A percentile compares a stretch with the other conserved stretches of the same genome.
Conservation (phyloP, 2,329 filamentous ascomycete genomes). For the Blastomyces silverae region DNA sequence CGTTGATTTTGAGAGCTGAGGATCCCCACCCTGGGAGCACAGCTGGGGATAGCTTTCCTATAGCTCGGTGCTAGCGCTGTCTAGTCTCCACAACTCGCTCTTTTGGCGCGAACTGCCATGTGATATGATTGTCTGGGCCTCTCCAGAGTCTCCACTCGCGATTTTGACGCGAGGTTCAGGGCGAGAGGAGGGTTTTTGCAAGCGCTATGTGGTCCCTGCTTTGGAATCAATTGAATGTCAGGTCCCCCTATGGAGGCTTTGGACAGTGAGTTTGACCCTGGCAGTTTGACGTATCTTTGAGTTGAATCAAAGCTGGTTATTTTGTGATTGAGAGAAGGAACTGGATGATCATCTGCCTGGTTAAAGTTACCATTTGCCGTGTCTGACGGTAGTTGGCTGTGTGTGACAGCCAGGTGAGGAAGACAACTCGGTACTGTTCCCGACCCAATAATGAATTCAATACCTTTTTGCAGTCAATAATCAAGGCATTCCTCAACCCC, state of each 20-base stretch:
- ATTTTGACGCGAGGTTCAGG: not conserved
- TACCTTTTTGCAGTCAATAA: not conserved
- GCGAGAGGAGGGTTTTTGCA: not conserved
- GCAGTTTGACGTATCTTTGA: not conserved
- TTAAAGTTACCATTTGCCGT: too few relatives aligned
- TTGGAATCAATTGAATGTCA: too few relatives aligned
- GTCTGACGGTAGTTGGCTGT: not conserved
- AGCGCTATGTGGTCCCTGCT: not conserved
- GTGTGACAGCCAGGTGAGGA: not conserved
- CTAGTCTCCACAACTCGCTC: not conserved
- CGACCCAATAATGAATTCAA: not conserved
- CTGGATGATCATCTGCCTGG: not conserved
- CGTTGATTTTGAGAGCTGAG: not conserved
- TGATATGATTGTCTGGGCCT: not conserved
- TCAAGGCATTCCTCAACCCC: not conserved
- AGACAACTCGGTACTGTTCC: not conserved
- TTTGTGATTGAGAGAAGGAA: not conserved
- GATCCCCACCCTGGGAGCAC: not conserved
- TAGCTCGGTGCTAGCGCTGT: not conserved
- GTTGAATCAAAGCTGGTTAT: not conserved
- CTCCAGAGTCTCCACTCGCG: too few relatives aligned
- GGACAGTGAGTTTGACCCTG: not conserved
- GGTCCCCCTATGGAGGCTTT: too few relatives aligned
- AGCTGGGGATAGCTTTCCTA: conserved; percentile 2
- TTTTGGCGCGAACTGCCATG: not conserved